Base-by-base conservation (phyloP, 768 basidiomycete genomes). In the Lentinus tigrinus region DNA sequence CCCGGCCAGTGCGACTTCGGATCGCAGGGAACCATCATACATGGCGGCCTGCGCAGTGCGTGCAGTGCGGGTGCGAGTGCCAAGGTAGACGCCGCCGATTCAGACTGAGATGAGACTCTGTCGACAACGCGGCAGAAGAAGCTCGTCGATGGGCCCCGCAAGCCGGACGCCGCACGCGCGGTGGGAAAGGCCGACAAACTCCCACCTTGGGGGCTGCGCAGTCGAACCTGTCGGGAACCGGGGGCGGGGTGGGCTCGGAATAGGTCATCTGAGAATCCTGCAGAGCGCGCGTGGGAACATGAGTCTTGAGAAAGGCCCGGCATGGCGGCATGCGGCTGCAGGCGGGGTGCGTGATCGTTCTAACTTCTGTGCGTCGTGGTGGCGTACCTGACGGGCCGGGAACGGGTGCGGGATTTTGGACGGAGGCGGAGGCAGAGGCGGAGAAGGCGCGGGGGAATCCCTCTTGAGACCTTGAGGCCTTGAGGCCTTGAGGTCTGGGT, bases 181-280 rank as follows among this genome's bases (percentile, higher is more conserved):
- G 61, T 58, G 56, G 26, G 61, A 57, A 55, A 13, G 43, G 24
- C 61, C 61, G 61, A 62, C 42, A 58, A 58, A 24, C 17, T 23
- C 40, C 60, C 60, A 56, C 52, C 23, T 24, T 27, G 26, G 13
- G n/a, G 19, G 19, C 44, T 7, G 24, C 47, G 48, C 16, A 1
- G 28, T 34, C 21, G 38, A 21, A 27, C 47, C 38, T 38, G 13
- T 26, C n/a, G 19, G 43, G 21, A 53, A 24, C 27, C 37, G 27
- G 34, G 14, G n/a, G 56, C 37, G 27, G 47, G 40, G 42, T 21
- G 28, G 40, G 48, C 55, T 44, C 40, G 46, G 34, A 31, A 47
- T 37, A 53, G 57, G 57, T 58, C 57, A 48, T 58, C 57, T 58
- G 51, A 48, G 51, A 47, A 48, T 34, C 53, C 43, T 54, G 53